A percentile compares a stretch with the other conserved stretches of the same genome.
Conservation (phyloP, 139 green algal species). For the Chlorella sp. region DNA sequence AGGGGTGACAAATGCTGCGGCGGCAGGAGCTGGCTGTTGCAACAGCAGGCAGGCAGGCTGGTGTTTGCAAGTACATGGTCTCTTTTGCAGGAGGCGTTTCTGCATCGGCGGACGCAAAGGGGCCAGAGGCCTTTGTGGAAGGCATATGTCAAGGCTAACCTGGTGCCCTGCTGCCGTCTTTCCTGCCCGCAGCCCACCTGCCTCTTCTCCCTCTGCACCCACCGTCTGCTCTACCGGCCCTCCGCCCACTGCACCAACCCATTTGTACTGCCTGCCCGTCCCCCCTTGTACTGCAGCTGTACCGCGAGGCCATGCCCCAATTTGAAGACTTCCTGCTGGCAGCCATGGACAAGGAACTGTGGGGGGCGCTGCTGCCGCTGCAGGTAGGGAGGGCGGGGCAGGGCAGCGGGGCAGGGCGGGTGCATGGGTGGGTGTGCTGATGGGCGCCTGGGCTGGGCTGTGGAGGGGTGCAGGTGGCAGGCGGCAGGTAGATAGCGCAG, state of each 20-base stretch:
- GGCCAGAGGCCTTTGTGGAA: too few relatives aligned
- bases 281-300: constrained; percentile 45
- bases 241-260: neutral
- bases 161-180: neutral
- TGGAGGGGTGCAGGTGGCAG: neutral
- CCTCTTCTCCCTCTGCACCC: neutral
- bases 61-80: too few relatives aligned
- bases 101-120: too few relatives aligned
- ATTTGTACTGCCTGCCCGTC: neutral
- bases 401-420: neutral
- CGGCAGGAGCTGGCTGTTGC: too few relatives aligned
- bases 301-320: neutral
- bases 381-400: neutral
- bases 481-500: neutral
- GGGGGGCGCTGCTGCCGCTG: neutral
- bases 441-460: neutral
- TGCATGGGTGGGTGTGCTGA: neutral
- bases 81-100: too few relatives aligned
- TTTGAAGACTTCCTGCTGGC: constrained; percentile 46
- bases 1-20: too few relatives aligned
- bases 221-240: neutral
- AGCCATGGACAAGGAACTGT: constrained; percentile 37
- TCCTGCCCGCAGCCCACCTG: neutral
- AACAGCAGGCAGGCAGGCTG: too few relatives aligned
- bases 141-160: neutral